Base-by-base conservation (phyloP, 129 eudicot species). In the Flaveria linearis region DNA sequence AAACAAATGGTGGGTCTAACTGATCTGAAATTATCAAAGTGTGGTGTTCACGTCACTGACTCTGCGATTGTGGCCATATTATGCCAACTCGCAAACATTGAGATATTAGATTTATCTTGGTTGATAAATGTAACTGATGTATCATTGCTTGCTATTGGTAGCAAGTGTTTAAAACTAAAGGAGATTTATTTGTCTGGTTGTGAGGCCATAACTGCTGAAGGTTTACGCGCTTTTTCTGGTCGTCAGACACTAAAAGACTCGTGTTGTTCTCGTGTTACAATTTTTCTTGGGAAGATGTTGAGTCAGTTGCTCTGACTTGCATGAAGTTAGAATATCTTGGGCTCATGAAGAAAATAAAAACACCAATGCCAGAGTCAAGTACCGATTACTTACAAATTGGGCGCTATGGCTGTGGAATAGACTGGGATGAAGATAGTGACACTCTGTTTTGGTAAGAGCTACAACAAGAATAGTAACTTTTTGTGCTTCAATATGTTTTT, bases 71-170 rank as follows among this genome's bases (percentile, higher is more conserved):
- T 39, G 43, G 56, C 69, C 7, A 16, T 60, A 13, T 18, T 57
- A 10, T 25, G 57, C 30, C 68, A 57, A 57, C 23, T 73, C 26
- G n/a, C 30, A 57, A 73, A 61, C 5, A 57, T 57, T 36, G 66
- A 73, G 23, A 43, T 46, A 39, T 20, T 73, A 41, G 43, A 73
- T 73, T 57, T 73, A 46, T 61, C 68, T 20, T 73, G 77, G 77
- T 57, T 73, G 56, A 42, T 73, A 8, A 57, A 73, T 14, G 42
- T 73, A 63, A 18, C 77, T 1, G 77, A 73, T 73, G 41, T 17
- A 3, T 18, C 69, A 11, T 4, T 58, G 18, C 13, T 41, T 73
- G 56, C 52, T 41, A 61, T 73, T 3, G 56, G 68, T 41, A 57
- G 56, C 68, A 46, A 15, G 22, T 73, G 57, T 57, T 55, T 25